Percentiles rank a stretch among this genome's conserved stretches.
Conservation (phyloP, 805 yeast genomes). For the Lachancea sp. region DNA sequence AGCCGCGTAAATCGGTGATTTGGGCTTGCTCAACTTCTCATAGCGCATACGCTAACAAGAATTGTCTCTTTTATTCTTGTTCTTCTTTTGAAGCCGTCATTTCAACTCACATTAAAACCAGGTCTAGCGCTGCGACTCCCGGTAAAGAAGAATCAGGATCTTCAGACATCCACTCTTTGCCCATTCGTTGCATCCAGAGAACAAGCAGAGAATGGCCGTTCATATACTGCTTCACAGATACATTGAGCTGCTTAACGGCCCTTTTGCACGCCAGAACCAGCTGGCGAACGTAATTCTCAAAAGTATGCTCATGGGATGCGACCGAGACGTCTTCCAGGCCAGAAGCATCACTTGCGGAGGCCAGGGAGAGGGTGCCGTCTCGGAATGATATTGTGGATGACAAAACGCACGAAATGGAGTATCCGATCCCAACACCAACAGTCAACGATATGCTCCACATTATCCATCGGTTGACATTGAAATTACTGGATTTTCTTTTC, state of each 20-base stretch:
- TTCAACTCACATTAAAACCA: constrained; percentile 9
- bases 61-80: too few species aligned
- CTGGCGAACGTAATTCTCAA: constrained; percentile 15
- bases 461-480: constrained; percentile 13
- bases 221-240: constrained; percentile 16
- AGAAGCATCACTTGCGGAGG: constrained; percentile 7
- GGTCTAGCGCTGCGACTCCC: constrained; percentile 11
- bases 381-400: constrained; percentile 8
- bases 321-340: constrained; percentile 12
- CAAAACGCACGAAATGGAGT: constrained; percentile 22
- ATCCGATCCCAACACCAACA: constrained; percentile 29
- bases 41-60: too few species aligned
- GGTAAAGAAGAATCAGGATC: constrained; percentile 10
- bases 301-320: constrained; percentile 5
- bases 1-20: too few species aligned
- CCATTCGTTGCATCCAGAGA: constrained; percentile 11
- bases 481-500: constrained; percentile 1
- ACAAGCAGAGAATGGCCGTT: constrained; percentile 11
- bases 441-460: constrained; percentile 27
- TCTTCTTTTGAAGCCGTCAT: too few species aligned
- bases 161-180: constrained; percentile 12
- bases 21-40: too few species aligned
- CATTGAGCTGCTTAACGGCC: constrained; percentile 16
- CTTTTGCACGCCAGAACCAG: constrained; percentile 14
- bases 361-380: constrained; percentile 1